Base-by-base conservation (phyloP, 768 basidiomycete genomes). In the Auriscalpium microsporum region DNA sequence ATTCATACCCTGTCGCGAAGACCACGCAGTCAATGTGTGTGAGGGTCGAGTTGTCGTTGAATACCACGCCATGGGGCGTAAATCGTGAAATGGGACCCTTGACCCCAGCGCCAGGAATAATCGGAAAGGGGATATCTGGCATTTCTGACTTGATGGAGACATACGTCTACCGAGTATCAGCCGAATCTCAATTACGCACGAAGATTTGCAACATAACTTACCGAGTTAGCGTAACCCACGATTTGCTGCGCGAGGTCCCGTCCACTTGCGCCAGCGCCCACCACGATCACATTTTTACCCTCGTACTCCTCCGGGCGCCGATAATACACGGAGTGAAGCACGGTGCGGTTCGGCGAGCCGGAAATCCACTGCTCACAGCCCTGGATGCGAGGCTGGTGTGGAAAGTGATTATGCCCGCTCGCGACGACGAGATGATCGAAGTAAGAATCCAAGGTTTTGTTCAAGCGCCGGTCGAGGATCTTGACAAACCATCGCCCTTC, bases 351-450 rank as follows among this genome's bases (percentile, higher is more conserved):
- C 19, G 64, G 56, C 9, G 56, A 51, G 3, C 60, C 59, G 4
- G 63, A 67, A 9, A 79, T 62, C 82, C 83, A 83, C 5, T 67
- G 69, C 2, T 78, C 72, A 52, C 78, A 72, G 2, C 82, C 81
- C 11, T 62, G 64, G 69, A 77, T 82, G 7, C 60, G 58, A 6
- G 75, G 75, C 2, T 73, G 68, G 23, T 70, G 68, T 3, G 83
- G 81, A 55, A 75, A 69, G 57, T 80, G 80, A 55, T 81, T 77
- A 57, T 78, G 78, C 4, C 82, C 82, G n/a, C 68, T 74, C 23
- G 79, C 79, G 37, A 80, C 73, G 33, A 83, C 68, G 33, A 84
- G 68, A 62, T 83, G 82, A 58, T 83, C 76, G 60, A 78, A 78
- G 3, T 53, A 54, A n/a, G 60, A 63, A 4, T 64, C 61, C 10